A percentile compares a stretch with the other conserved stretches of the same genome.
These are phyloP conservation scores for Coccomyxa sp. DNA, from an alignment of 139 green algal species.

Conservation along the genomic window DNA sequence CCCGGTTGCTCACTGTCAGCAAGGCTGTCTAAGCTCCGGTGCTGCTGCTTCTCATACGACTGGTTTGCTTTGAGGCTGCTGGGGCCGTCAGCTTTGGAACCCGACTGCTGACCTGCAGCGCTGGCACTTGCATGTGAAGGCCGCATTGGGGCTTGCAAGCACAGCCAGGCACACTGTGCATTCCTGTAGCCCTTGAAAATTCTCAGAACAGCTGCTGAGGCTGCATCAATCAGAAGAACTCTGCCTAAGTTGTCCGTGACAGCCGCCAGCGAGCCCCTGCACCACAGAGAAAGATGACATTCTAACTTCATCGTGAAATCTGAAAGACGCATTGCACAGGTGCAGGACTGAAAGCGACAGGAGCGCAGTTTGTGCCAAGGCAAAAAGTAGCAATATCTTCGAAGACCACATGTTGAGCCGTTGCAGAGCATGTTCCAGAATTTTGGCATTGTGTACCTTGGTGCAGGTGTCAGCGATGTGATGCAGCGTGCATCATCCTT, in stretches of 20 bases:
- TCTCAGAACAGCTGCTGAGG: conserved; percentile 20
- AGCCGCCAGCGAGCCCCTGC: conserved; percentile 31
- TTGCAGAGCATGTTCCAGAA: too few relatives aligned
- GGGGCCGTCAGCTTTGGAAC: neutral
- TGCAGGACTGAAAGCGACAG: too few relatives aligned
- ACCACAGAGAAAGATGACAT: neutral
- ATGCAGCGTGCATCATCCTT: conserved; percentile 9
- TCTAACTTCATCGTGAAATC: too few relatives aligned
- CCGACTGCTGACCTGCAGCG: too few relatives aligned
- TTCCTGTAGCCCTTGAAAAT: conserved; percentile 68
- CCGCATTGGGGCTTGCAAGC: conserved; percentile 2
- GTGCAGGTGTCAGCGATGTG: neutral
- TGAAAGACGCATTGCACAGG: too few relatives aligned
- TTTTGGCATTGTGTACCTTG: neutral
- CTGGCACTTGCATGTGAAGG: neutral
- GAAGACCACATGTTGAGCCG: too few relatives aligned
- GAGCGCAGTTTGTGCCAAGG: too few relatives aligned
- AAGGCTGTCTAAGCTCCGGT: neutral
- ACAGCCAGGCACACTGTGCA: conserved; percentile 54
- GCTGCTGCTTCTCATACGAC: neutral
- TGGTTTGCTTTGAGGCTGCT: neutral
- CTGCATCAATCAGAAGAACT: conserved; percentile 49
- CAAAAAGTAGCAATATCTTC: too few relatives aligned
- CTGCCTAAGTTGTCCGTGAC: conserved; percentile 54
- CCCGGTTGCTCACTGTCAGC: neutral